These are phyloP conservation scores for Puccinia coronata DNA, from an alignment of 1,284 basidiomycete species.

Conservation along the genomic window DNA sequence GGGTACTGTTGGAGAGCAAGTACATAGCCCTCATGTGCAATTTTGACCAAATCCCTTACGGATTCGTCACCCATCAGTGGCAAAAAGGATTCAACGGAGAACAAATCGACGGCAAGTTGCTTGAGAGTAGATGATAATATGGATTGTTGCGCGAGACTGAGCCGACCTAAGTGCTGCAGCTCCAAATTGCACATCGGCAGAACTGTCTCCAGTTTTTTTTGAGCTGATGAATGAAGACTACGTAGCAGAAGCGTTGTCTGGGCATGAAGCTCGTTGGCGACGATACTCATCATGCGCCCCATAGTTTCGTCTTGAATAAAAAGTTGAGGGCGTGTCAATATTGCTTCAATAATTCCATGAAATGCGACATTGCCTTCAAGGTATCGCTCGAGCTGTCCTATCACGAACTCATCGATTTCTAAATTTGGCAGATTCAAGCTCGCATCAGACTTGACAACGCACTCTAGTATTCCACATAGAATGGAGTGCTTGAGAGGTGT, in stretches of 20 bases:
- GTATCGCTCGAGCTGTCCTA: not conserved
- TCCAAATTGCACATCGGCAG: constrained; percentile 2
- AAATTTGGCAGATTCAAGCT: constrained; percentile 33
- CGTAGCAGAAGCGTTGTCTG: not conserved
- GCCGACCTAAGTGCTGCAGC: constrained; percentile 10
- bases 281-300: not conserved
- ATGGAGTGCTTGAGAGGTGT: constrained; percentile 9
- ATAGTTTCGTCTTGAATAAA: constrained; percentile 38
- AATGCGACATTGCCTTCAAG: constrained; percentile 10
- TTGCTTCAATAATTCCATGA: constrained; percentile 27
- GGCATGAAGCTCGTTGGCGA: not conserved
- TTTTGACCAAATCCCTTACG: not conserved
- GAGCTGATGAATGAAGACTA: not conserved
- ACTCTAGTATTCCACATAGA: not conserved
- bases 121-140: constrained; percentile 4
- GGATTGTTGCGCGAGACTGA: not conserved
- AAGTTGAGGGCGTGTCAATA: constrained; percentile 33
- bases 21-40: constrained; percentile 9
- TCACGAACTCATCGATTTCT: constrained; percentile 37
- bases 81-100: constrained; percentile 23
- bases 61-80: constrained; percentile 8
- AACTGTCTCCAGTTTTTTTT: not conserved
- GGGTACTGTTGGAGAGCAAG: not conserved
- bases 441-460: constrained; percentile 3
- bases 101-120: constrained; percentile 13